Evolutionary conservation across 768 basidiomycete species (phyloP), one percentile per base, ranked within the genome.

Genomic region (Termitomyces titanicus): DNA sequence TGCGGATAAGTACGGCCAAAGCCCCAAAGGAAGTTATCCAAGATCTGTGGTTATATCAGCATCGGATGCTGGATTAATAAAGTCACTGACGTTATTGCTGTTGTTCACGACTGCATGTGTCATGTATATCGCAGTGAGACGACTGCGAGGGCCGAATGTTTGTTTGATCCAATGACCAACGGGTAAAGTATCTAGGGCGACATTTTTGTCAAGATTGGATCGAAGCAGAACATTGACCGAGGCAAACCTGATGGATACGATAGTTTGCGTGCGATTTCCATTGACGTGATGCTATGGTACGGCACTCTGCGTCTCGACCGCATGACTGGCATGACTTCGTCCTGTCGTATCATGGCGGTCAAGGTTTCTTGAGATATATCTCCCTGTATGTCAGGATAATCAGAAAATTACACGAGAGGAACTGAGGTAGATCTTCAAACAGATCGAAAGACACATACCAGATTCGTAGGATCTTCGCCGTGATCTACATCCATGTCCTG

Each of bases 101-200:
- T 81, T 79, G 66, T 92, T 92, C 53, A 88, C 72, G 38, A 90
- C 73, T 33, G 87, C 87, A 67, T 92, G 89, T 4, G 80, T 81
- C 77, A 90, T 79, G 68, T 87, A 88, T 22, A 81, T 69, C 27
- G 89, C 86, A 29, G 84, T 81, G 49, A 85, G 72, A 37, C 74
- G 72, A 64, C 84, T 84, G 51, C 68, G 76, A 34, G 77, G 59
- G 20, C 84, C 85, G 63, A 79, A 89, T 45, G 79, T 70, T 24
- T 70, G 72, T 63, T 78, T 83, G 24, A 80, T 73, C 86, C 85
- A 90, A 57, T 68, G 76, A 29, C 83, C 84, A 56, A 89, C 78
- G 43, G 78, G 76, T 17, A 80, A 38, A 47, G 77, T 70, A 63
- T 87, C 85, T 90, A 53, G 18, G 18, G 18, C 17, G 11, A 27